These are phyloP conservation scores for Lactifluus hygrophoroides DNA, from an alignment of 768 basidiomycete species.

Conservation along the genomic window DNA sequence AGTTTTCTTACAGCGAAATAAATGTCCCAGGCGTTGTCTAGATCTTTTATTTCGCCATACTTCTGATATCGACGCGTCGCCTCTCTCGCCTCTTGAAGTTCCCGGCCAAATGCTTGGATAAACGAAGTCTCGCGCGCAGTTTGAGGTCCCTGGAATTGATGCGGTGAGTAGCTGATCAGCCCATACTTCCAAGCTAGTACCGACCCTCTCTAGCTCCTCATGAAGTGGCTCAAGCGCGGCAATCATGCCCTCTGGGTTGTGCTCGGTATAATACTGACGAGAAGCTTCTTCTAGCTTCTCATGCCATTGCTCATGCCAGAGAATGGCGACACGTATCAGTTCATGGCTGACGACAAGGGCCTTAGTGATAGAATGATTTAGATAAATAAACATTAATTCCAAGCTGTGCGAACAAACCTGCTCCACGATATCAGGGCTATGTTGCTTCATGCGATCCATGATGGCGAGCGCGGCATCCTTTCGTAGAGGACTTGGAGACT, in stretches of 20 bases:
- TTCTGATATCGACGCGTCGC: conserved; percentile 80
- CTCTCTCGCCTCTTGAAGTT: conserved; percentile 86
- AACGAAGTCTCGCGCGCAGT: conserved; percentile 95
- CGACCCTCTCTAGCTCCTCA: conserved; percentile 78
- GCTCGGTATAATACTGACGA: conserved; percentile 91
- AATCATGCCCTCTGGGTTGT: conserved; percentile 97
- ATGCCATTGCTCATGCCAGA: conserved; percentile 99
- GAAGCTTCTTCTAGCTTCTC: conserved; percentile 98
- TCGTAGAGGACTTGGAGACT: conserved; percentile 80
- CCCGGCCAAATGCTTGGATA: conserved; percentile 86
- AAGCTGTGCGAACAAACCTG: conserved; percentile 44
- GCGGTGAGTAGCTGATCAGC: neutral
- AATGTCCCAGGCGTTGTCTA: conserved; percentile 98
- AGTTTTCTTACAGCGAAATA: conserved; percentile 74
- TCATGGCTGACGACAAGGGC: conserved; percentile 87
- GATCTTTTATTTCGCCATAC: conserved; percentile 78
- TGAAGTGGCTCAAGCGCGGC: conserved; percentile 86
- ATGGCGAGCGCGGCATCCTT: conserved; percentile 77
- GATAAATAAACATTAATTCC: neutral
- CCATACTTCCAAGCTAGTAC: conserved; percentile 18
- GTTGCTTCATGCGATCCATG: conserved; percentile 90
- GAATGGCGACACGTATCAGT: conserved; percentile 91
- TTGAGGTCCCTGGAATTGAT: conserved; percentile 63
- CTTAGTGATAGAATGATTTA: conserved; percentile 30
- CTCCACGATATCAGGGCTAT: conserved; percentile 77